These are phyloP conservation scores for Pyrenophora graminea DNA, from an alignment of 2,329 filamentous ascomycete genomes.

Conservation along the genomic window DNA sequence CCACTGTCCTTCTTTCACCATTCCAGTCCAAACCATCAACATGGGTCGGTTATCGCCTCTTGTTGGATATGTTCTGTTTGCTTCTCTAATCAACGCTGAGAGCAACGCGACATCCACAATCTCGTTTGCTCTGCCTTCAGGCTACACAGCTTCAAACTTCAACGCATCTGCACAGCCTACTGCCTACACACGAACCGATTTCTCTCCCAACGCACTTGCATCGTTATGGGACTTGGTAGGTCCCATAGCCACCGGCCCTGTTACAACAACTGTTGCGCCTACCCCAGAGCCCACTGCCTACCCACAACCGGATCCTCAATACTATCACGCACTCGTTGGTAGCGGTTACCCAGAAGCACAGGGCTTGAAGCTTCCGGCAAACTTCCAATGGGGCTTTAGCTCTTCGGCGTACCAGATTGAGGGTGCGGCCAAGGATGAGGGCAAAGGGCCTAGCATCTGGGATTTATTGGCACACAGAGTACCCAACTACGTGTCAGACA, in stretches of 20 bases:
- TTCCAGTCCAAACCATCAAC: conserved; percentile 6
- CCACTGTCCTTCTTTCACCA: not conserved
- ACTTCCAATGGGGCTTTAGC: conserved; percentile 51
- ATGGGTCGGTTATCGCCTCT: conserved; percentile 28
- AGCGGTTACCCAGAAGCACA: conserved; percentile 39
- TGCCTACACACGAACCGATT: conserved; percentile 50
- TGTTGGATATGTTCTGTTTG: conserved; percentile 22
- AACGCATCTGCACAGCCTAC: conserved; percentile 52
- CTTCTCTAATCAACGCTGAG: conserved; percentile 18
- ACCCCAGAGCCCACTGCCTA: conserved; percentile 50
- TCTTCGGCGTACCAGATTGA: conserved; percentile 50
- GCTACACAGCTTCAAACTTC: conserved; percentile 45
- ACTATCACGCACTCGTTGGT: conserved; percentile 51
- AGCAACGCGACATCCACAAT: conserved; percentile 24
- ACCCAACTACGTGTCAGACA: conserved; percentile 48
- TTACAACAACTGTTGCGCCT: conserved; percentile 50
- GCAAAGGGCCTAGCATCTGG: conserved; percentile 52
- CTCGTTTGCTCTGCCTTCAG: conserved; percentile 38
- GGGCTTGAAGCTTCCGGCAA: conserved; percentile 47
- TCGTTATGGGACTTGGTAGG: conserved; percentile 54
- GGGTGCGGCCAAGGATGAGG: conserved; percentile 50
- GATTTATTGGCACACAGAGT: conserved; percentile 50
- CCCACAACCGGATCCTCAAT: conserved; percentile 42
- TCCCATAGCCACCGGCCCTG: conserved; percentile 48
- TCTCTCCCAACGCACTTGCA: conserved; percentile 53